A percentile compares a stretch with the other conserved stretches of the same genome.
These are phyloP conservation scores for Aspergillus sp. DNA, from an alignment of 2,329 filamentous ascomycete species.

Conservation along the genomic window DNA sequence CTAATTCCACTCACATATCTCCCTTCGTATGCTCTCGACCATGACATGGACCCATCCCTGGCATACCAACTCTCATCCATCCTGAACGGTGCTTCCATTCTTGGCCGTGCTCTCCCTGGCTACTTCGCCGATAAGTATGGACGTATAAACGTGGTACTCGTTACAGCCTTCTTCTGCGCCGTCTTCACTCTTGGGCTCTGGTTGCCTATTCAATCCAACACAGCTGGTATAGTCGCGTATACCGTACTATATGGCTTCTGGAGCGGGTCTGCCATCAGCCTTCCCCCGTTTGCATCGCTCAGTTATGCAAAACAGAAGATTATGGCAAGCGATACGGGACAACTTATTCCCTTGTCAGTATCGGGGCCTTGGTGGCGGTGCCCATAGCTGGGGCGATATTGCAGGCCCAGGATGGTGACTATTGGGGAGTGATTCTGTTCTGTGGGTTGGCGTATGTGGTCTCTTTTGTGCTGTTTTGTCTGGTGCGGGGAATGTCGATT, in stretches of 20 bases:
- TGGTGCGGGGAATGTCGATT: not conserved
- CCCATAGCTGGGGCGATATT: constrained; percentile 22
- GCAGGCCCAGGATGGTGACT: constrained; percentile 2
- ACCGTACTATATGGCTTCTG: constrained; percentile 18
- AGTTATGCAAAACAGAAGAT: constrained; percentile 24
- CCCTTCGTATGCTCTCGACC: constrained; percentile 23
- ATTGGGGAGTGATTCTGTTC: constrained; percentile 11
- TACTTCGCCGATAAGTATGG: constrained; percentile 27
- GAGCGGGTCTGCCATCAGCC: constrained; percentile 22
- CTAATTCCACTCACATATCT: constrained; percentile 33
- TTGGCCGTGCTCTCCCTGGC: constrained; percentile 27
- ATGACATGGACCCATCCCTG: constrained; percentile 16
- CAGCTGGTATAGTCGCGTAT: constrained; percentile 15
- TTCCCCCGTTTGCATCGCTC: constrained; percentile 28
- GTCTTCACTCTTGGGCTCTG: constrained; percentile 18
- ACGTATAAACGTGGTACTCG: constrained; percentile 24
- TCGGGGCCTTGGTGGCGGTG: constrained; percentile 17
- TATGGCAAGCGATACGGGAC: constrained; percentile 21
- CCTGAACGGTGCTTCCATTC: constrained; percentile 25
- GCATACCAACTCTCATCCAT: constrained; percentile 28
- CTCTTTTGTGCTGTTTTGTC: constrained; percentile 1
- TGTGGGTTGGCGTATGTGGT: constrained; percentile 1
- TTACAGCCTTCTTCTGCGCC: constrained; percentile 11
- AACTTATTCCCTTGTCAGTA: constrained; percentile 17
- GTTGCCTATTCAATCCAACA: constrained; percentile 8